phyloP scores from a whole-genome alignment of 805 yeast genomes.

The Starmerella powellii region DNA sequence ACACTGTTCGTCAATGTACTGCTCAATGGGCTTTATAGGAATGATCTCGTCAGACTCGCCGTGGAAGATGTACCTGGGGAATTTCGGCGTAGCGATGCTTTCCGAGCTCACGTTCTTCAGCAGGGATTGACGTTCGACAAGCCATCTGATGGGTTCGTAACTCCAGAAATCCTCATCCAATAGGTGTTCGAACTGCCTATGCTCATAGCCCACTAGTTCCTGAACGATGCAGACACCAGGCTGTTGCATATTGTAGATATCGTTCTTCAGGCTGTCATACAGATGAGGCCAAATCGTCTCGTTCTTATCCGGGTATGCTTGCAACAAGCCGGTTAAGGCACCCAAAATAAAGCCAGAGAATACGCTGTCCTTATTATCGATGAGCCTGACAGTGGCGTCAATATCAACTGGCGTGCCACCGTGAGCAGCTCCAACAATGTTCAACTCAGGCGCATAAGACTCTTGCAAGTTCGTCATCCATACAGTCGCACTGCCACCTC shows the following conservation, averaged over 20 bases:
- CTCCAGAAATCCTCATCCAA: neutral
- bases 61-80: conserved; percentile 22
- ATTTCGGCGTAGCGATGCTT: conserved; percentile 17
- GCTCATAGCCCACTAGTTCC: neutral
- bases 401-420: conserved; percentile 19
- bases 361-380: conserved; percentile 8
- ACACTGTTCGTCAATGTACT: conserved; percentile 8
- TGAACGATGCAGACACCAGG: conserved; percentile 1
- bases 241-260: neutral
- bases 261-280: conserved; percentile 8
- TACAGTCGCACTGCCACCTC: conserved; percentile 21
- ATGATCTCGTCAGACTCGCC: conserved; percentile 21
- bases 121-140: neutral
- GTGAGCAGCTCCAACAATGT: conserved; percentile 22
- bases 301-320: conserved; percentile 18
- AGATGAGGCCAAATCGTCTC: conserved; percentile 2
- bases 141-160: neutral
- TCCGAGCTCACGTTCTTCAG: neutral
- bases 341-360: conserved; percentile 23
- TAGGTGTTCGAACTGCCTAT: neutral
- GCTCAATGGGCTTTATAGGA: conserved; percentile 15
- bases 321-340: conserved; percentile 22
- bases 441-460: conserved; percentile 25
- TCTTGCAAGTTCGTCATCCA: conserved; percentile 25
- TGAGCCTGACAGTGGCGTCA: conserved; percentile 10